Base-by-base conservation (phyloP, 2,329 filamentous ascomycete species). In the Colletotrichum truncatum region DNA sequence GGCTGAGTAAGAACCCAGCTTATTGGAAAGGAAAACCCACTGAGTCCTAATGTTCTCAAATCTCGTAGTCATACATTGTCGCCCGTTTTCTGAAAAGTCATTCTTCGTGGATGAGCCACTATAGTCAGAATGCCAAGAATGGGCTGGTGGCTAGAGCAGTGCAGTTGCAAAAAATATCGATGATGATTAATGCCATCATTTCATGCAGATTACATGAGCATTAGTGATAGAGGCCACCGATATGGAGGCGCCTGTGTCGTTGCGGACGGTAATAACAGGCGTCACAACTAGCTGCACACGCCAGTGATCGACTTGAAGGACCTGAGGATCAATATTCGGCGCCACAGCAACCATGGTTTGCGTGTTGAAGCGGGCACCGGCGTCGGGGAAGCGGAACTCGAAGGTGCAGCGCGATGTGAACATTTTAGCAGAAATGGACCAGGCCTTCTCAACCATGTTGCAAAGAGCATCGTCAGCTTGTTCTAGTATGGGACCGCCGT, bases 201-300 rank as follows among this genome's bases (percentile, higher is more conserved):
- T 65, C 82, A 85, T 84, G 71, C 83, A 79, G 64, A 85, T 73
- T 3, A 85, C 83, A 61, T 84, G 81, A 2, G 82, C 79, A 72
- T 82, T 74, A 38, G 79, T 73, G 21, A 85, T 75, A 6, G 80
- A 80, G 59, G 80, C 81, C 2, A 81, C 77, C 25, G 79, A 77
- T 46, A 84, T 81, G 57, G 78, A 80, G 45, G 73, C 71, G 12
- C 81, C 83, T 2, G 75, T 80, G 36, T 87, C 85, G 67, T 86
- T 85, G 30, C 85, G 80, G 69, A 85, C 81, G 2, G 84, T 87
- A 46, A 88, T 80, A 8, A 83, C 80, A 1, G 86, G 86, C 0
- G 85, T 87, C 5, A 85, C 82, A 26, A 85, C 82, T 2, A 87
- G 77, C 56, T 82, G 81, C n/a, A 88, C 73, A 5, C 85, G 81